These are phyloP conservation scores for Colletotrichum agaves DNA, from an alignment of 2,329 filamentous ascomycete species.

Conservation along the genomic window DNA sequence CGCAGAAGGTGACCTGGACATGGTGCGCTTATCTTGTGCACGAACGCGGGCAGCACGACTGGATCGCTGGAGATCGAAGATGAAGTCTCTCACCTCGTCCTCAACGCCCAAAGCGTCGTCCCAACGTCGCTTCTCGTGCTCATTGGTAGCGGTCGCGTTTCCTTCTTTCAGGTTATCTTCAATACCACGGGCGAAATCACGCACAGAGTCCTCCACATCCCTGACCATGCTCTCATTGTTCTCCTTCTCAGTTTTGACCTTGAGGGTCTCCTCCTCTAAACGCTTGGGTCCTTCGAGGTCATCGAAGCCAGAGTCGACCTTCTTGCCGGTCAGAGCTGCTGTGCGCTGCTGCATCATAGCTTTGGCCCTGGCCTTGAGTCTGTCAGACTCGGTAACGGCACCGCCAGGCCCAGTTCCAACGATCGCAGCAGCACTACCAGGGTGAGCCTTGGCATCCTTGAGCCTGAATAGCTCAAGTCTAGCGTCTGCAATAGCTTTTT, in stretches of 20 bases:
- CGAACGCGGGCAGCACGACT: constrained; percentile 80
- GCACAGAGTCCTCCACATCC: constrained; percentile 96
- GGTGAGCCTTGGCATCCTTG: constrained; percentile 92
- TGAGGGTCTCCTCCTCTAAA: constrained; percentile 87
- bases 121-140: constrained; percentile 94
- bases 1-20: constrained; percentile 53
- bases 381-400: constrained; percentile 89
- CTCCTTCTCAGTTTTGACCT: constrained; percentile 85
- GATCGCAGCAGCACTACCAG: constrained; percentile 80
- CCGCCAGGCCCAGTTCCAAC: constrained; percentile 95
- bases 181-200: constrained; percentile 84
- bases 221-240: constrained; percentile 96
- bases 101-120: constrained; percentile 96
- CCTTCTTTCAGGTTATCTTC: constrained; percentile 90
- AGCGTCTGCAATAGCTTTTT: constrained; percentile 92
- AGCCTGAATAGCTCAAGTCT: constrained; percentile 92
- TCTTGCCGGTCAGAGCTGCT: constrained; percentile 89
- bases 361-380: constrained; percentile 92
- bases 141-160: constrained; percentile 76
- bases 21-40: constrained; percentile 64
- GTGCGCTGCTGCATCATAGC: constrained; percentile 99
- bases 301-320: constrained; percentile 74
- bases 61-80: constrained; percentile 91
- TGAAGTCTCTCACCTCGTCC: constrained; percentile 96
- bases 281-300: constrained; percentile 84